Evolutionary conservation across 83 land plant species (phyloP).

Genomic region (Diphasiastrum complanatum): DNA sequence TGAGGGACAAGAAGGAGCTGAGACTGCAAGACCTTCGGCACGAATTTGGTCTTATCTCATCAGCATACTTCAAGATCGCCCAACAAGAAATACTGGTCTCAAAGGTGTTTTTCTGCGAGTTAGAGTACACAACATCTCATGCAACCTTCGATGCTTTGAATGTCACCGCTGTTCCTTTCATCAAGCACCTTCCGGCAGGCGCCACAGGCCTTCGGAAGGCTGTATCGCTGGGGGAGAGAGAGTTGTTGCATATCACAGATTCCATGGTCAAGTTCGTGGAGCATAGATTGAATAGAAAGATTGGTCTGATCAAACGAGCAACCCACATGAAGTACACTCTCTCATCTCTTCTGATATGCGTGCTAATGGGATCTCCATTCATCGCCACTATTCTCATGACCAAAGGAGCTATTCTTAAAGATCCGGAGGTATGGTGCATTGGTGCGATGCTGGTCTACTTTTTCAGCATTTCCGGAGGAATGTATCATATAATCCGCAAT

Average conservation of each 20-base stretch:
- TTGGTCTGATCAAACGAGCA: neutral
- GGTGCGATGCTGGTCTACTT: conserved; percentile 8
- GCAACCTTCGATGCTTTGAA: conserved; percentile 6
- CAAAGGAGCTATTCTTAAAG: neutral
- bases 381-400: neutral
- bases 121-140: neutral
- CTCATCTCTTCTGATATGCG: neutral
- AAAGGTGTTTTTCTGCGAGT: conserved; percentile 8
- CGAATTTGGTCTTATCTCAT: neutral
- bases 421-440: conserved; percentile 3
- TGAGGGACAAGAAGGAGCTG: neutral
- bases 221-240: neutral
- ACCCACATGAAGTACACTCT: neutral
- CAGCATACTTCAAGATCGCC: neutral
- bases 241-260: neutral
- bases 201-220: neutral
- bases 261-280: conserved; percentile 1
- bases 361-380: neutral
- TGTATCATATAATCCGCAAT: conserved; percentile 11
- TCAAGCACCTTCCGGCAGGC: neutral
- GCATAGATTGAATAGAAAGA: neutral
- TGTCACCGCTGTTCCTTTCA: neutral
- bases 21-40: neutral
- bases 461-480: conserved; percentile 13
- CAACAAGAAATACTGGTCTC: neutral